Conservation (phyloP, 495 filamentous ascomycete species). For the Bacidia rubella region DNA sequence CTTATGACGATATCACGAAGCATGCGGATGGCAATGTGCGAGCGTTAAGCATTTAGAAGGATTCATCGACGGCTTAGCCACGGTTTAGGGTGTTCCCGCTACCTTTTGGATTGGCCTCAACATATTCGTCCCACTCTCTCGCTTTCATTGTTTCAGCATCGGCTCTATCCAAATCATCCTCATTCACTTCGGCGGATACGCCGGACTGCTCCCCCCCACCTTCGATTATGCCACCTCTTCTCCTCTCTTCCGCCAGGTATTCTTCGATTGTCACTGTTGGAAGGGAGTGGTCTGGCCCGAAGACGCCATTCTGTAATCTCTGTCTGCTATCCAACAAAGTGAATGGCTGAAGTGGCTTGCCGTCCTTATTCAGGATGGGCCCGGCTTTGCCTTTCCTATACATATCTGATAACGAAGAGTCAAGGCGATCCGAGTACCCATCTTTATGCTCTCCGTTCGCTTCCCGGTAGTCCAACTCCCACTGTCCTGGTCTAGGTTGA, state of each 20-base stretch:
- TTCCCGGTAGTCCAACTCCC: constrained; percentile 29
- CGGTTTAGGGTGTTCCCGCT: constrained; percentile 79
- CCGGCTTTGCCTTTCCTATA: constrained; percentile 43
- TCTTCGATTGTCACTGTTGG: constrained; percentile 98
- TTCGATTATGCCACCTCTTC: constrained; percentile 78
- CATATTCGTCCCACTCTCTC: constrained; percentile 89
- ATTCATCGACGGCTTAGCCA: constrained; percentile 33
- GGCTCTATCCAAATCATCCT: constrained; percentile 74
- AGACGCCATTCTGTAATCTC: constrained; percentile 69
- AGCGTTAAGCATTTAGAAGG: neutral
- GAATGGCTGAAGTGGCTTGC: constrained; percentile 84
- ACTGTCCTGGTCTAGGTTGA: constrained; percentile 22
- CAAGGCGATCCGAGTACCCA: constrained; percentile 64
- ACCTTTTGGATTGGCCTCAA: constrained; percentile 76
- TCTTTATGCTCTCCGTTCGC: constrained; percentile 27
- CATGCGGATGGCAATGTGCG: neutral
- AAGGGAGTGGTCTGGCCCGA: constrained; percentile 78
- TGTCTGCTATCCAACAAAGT: constrained; percentile 69
- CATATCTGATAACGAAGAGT: constrained; percentile 43
- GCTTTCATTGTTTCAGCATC: constrained; percentile 89
- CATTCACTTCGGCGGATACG: constrained; percentile 58
- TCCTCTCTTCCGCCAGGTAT: constrained; percentile 83
- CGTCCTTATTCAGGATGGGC: constrained; percentile 64
- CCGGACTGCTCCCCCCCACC: constrained; percentile 74
- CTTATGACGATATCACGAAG: neutral